Conservation (phyloP, 1,139 yeast genomes). For the Geotrichum fermentans region DNA sequence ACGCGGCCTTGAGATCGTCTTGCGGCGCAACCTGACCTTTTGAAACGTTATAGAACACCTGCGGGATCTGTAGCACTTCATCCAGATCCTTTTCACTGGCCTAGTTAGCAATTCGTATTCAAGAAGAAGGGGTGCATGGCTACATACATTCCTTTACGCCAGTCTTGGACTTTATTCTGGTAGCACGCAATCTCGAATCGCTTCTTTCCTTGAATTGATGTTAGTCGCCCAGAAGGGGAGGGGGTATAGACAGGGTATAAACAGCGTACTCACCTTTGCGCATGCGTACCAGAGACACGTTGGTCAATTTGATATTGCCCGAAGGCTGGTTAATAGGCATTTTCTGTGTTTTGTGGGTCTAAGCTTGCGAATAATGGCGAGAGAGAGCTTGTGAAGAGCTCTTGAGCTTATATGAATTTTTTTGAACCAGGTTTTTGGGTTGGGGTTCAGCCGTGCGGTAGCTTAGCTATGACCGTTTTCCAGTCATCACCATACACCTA, state of each 20-base stretch:
- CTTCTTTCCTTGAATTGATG: slow-evolving; percentile 48
- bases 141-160: slow-evolving; percentile 65
- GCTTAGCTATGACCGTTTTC: neutral
- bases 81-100: slow-evolving; percentile 78
- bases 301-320: slow-evolving; percentile 82
- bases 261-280: slow-evolving; percentile 52
- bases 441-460: neutral
- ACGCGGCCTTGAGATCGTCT: slow-evolving; percentile 70
- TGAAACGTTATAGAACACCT: slow-evolving; percentile 85
- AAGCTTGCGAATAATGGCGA: neutral
- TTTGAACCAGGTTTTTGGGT: neutral
- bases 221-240: neutral
- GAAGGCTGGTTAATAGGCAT: slow-evolving; percentile 72
- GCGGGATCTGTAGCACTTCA: slow-evolving; percentile 94
- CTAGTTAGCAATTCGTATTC: neutral
- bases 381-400: slow-evolving; percentile 1
- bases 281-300: slow-evolving; percentile 87
- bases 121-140: neutral
- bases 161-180: slow-evolving; percentile 94
- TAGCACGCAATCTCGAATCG: slow-evolving; percentile 94
- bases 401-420: too few relatives aligned
- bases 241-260: neutral
- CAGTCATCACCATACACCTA: neutral
- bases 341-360: slow-evolving; percentile 2
- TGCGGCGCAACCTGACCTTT: slow-evolving; percentile 92